phyloP scores from a whole-genome alignment of 345 rosid species.

The Garcia nutans region DNA sequence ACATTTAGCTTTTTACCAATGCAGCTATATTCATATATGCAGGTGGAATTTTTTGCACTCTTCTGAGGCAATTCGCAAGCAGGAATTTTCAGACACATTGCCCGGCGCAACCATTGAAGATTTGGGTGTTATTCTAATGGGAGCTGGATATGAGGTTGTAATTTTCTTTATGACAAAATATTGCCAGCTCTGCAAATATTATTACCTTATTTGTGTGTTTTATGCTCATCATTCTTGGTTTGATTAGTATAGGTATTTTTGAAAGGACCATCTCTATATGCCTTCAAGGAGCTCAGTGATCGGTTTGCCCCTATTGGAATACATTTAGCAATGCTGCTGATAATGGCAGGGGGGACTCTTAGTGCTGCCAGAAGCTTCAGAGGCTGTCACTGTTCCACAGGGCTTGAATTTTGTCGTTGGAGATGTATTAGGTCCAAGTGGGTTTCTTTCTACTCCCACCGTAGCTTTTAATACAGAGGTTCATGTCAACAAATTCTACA shows the following conservation, averaged over 20 bases:
- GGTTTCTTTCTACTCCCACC: constrained; percentile 78
- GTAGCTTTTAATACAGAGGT: constrained; percentile 87
- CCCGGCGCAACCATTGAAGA: constrained; percentile 69
- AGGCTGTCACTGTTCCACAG: constrained; percentile 90
- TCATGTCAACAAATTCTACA: constrained; percentile 83
- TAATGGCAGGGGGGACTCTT: constrained; percentile 87
- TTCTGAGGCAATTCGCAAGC: constrained; percentile 61
- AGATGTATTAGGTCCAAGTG: constrained; percentile 74
- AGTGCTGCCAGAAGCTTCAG: constrained; percentile 87
- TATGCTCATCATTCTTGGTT: background rate
- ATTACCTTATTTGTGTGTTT: background rate
- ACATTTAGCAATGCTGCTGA: constrained; percentile 83
- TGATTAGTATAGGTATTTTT: constrained; percentile 57
- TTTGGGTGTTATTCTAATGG: constrained; percentile 80
- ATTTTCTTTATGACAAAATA: background rate
- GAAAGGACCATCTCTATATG: constrained; percentile 85
- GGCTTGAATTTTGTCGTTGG: constrained; percentile 86
- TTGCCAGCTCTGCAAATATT: too few relatives aligned
- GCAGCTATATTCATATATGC: constrained; percentile 16
- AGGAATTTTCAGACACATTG: constrained; percentile 71
- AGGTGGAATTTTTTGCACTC: constrained; percentile 80
- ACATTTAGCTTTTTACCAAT: constrained; percentile 10
- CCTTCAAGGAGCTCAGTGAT: constrained; percentile 85
- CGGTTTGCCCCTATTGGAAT: constrained; percentile 89
- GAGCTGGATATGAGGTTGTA: constrained; percentile 77